A percentile compares a stretch with the other conserved stretches of the same genome.
phyloP scores from a whole-genome alignment of 441 rosid species.

The Gossypium trilobum region DNA sequence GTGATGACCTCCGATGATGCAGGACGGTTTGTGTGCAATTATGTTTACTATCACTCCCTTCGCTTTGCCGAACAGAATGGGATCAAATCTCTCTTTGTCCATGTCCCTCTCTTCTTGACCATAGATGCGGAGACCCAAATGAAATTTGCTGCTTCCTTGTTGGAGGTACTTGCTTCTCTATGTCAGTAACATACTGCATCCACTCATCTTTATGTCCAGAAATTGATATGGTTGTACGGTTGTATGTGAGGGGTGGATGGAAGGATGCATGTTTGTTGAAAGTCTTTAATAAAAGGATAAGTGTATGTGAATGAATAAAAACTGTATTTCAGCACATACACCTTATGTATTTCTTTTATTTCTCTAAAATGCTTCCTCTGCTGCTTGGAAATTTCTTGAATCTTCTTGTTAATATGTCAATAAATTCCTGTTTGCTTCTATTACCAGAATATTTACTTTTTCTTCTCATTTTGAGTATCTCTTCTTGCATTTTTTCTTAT shows the following conservation, averaged over 20 bases:
- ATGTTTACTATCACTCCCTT: constrained; percentile 86
- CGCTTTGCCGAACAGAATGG: constrained; percentile 75
- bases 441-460: not conserved
- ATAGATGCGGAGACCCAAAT: constrained; percentile 82
- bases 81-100: constrained; percentile 72
- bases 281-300: constrained; percentile 27
- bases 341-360: constrained; percentile 19
- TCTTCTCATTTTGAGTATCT: not conserved
- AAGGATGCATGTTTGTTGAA: constrained; percentile 16
- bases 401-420: constrained; percentile 27
- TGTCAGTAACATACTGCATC: constrained; percentile 34
- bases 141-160: constrained; percentile 69
- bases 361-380: not conserved
- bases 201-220: constrained; percentile 17
- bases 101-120: constrained; percentile 81
- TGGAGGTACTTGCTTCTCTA: constrained; percentile 76
- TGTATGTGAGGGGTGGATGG: constrained; percentile 21
- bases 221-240: constrained; percentile 15
- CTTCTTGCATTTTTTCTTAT: not conserved
- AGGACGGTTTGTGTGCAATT: constrained; percentile 94
- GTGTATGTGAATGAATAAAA: constrained; percentile 26
- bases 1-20: constrained; percentile 83
- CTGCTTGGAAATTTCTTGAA: constrained; percentile 11
- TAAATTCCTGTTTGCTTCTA: constrained; percentile 21
- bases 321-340: constrained; percentile 19